A percentile compares a stretch with the other conserved stretches of the same genome.
phyloP scores from a whole-genome alignment of 1,284 basidiomycete species.

The Cutaneotrichosporon sp. region DNA sequence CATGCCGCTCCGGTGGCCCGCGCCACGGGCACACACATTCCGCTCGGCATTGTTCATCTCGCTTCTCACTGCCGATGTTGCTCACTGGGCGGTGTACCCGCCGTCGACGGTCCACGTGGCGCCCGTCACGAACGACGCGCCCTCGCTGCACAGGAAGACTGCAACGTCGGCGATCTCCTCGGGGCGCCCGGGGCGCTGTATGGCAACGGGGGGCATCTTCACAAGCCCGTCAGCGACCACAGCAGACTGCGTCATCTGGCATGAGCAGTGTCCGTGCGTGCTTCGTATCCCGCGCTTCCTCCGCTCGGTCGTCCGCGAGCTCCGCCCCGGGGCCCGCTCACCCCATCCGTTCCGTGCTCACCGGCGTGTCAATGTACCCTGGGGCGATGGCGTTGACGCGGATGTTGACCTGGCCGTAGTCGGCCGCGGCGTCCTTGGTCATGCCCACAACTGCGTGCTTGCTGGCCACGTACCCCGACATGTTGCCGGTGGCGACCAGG shows the following conservation, averaged over 20 bases:
- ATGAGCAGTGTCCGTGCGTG: neutral
- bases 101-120: constrained; percentile 20
- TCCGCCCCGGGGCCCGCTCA: too few relatives aligned
- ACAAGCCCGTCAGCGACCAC: neutral
- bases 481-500: neutral
- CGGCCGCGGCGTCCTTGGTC: constrained; percentile 21
- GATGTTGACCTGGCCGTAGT: constrained; percentile 22
- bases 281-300: too few relatives aligned
- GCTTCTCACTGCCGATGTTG: too few relatives aligned
- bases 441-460: constrained; percentile 32
- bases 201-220: constrained; percentile 4
- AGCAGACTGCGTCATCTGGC: neutral
- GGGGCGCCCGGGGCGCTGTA: constrained; percentile 12
- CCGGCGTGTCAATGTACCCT: constrained; percentile 20
- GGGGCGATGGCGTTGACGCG: constrained; percentile 27
- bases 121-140: constrained; percentile 38
- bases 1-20: too few relatives aligned
- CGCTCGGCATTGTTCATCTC: too few relatives aligned
- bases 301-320: too few relatives aligned
- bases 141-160: constrained; percentile 32
- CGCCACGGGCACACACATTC: too few relatives aligned
- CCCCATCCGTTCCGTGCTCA: constrained; percentile 1
- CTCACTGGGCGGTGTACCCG: constrained; percentile 6
- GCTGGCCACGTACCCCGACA: constrained; percentile 17
- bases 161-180: constrained; percentile 41